phyloP scores from a whole-genome alignment of 345 rosid species.

The Syzygium jambos region DNA sequence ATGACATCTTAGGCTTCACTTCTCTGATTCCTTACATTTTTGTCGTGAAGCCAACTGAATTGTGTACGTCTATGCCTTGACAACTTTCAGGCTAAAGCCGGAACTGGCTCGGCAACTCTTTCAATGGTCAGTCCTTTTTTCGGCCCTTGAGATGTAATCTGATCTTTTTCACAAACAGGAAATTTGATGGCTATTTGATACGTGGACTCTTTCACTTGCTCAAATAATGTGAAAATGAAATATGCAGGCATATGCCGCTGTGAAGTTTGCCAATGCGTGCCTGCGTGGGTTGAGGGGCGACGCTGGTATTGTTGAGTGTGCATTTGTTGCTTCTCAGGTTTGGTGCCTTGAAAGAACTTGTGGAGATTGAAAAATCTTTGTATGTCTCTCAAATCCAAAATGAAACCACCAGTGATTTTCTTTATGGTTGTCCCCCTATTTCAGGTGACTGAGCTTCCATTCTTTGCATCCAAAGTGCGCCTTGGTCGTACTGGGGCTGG shows the following conservation, averaged over 20 bases:
- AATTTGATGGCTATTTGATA: too few relatives aligned
- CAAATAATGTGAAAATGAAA: too few relatives aligned
- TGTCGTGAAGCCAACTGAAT: neutral
- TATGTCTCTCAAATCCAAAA: too few relatives aligned
- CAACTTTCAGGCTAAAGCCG: slow-evolving; percentile 81
- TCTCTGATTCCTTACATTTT: neutral
- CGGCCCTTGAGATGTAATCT: too few relatives aligned
- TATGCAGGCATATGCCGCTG: slow-evolving; percentile 88
- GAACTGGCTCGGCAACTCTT: slow-evolving; percentile 86
- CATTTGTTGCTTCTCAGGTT: slow-evolving; percentile 79
- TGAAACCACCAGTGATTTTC: neutral
- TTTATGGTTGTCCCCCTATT: neutral
- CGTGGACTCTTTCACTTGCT: too few relatives aligned
- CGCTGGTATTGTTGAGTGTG: slow-evolving; percentile 57
- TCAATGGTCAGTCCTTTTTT: slow-evolving; percentile 56
- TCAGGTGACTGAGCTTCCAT: slow-evolving; percentile 91
- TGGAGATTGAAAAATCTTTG: too few relatives aligned
- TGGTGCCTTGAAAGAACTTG: neutral
- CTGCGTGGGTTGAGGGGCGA: slow-evolving; percentile 80
- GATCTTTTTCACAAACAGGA: too few relatives aligned
- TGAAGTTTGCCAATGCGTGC: slow-evolving; percentile 91
- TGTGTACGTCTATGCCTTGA: neutral
- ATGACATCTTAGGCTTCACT: neutral
- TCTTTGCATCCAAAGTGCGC: slow-evolving; percentile 54
- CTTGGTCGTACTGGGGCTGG: slow-evolving; percentile 68